Percentiles rank a stretch among this genome's conserved stretches.
Conservation (phyloP, 768 basidiomycete species). For the Auricularia auricula-judae region DNA sequence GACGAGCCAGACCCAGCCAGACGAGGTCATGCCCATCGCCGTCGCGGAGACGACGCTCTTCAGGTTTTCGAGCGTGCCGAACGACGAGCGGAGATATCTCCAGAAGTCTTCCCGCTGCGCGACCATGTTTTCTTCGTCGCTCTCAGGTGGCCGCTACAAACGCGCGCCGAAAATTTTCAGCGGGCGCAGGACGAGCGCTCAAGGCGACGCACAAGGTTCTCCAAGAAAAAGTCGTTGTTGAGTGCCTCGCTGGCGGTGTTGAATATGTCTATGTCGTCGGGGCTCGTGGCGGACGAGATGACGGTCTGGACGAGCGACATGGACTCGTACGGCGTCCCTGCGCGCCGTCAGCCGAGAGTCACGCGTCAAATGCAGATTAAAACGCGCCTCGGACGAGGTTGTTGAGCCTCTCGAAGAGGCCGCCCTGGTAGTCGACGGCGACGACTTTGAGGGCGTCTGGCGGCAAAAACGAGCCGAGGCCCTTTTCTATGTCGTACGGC, state of each 20-base stretch:
- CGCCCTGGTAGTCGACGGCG: constrained; percentile 78
- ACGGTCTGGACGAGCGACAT: constrained; percentile 61
- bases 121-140: constrained; percentile 19
- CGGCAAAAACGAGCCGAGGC: constrained; percentile 70
- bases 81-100: constrained; percentile 30
- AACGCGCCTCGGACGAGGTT: constrained; percentile 59
- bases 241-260: constrained; percentile 87
- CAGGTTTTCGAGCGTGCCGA: constrained; percentile 55
- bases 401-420: constrained; percentile 67
- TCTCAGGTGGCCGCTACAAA: constrained; percentile 30
- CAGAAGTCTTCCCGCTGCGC: constrained; percentile 28
- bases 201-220: constrained; percentile 55
- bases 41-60: constrained; percentile 70
- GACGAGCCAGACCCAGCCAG: constrained; percentile 85
- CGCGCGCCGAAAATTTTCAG: constrained; percentile 2
- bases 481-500: constrained; percentile 57
- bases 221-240: constrained; percentile 93
- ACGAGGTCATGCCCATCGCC: constrained; percentile 64
- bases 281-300: constrained; percentile 48
- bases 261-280: constrained; percentile 58
- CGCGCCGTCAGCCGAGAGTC: not conserved
- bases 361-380: not conserved
- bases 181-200: not conserved
- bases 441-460: constrained; percentile 59
- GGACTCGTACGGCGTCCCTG: constrained; percentile 47